These are phyloP conservation scores for Wickerhamiella australiensis DNA, from an alignment of 805 yeast genomes.

Conservation along the genomic window DNA sequence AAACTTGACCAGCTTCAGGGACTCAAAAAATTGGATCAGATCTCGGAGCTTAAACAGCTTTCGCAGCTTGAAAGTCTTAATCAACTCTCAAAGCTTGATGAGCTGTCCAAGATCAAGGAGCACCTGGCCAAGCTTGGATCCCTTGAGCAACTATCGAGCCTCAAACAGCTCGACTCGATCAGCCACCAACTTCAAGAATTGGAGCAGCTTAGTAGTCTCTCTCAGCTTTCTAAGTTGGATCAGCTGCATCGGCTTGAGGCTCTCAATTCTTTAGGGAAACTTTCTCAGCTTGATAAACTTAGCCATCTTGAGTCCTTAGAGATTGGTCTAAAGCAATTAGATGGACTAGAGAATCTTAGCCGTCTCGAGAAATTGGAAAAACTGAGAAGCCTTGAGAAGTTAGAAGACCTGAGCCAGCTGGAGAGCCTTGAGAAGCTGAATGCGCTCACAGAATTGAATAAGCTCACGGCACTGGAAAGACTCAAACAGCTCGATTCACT, in stretches of 20 bases:
- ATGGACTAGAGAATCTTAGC: too few relatives aligned
- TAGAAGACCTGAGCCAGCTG: neutral
- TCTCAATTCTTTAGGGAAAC: too few relatives aligned
- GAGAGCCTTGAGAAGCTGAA: neutral
- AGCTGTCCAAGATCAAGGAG: slow-evolving; percentile 1
- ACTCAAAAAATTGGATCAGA: slow-evolving; percentile 10
- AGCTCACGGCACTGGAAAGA: slow-evolving; percentile 20
- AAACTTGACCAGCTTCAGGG: slow-evolving; percentile 11
- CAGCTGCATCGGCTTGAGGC: too few relatives aligned
- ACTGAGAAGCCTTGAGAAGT: neutral
- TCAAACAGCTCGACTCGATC: neutral
- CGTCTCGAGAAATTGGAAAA: neutral
- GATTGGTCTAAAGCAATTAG: too few relatives aligned
- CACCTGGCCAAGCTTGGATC: too few relatives aligned
- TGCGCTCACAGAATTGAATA: slow-evolving; percentile 8
- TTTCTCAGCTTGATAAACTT: too few relatives aligned
- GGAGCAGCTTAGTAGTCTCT: neutral
- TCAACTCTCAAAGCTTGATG: slow-evolving; percentile 7
- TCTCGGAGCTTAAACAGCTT: slow-evolving; percentile 12
- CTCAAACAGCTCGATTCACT: slow-evolving; percentile 12
- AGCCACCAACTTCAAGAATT: slow-evolving; percentile 1
- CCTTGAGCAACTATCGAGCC: neutral
- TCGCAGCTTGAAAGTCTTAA: slow-evolving; percentile 6
- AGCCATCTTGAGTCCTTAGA: too few relatives aligned
- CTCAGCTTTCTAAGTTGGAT: neutral